A percentile compares a stretch with the other conserved stretches of the same genome.
Evolutionary conservation across 1,139 yeast species (phyloP).

Genomic region (Zygosaccharomyces pseudobailii): DNA sequence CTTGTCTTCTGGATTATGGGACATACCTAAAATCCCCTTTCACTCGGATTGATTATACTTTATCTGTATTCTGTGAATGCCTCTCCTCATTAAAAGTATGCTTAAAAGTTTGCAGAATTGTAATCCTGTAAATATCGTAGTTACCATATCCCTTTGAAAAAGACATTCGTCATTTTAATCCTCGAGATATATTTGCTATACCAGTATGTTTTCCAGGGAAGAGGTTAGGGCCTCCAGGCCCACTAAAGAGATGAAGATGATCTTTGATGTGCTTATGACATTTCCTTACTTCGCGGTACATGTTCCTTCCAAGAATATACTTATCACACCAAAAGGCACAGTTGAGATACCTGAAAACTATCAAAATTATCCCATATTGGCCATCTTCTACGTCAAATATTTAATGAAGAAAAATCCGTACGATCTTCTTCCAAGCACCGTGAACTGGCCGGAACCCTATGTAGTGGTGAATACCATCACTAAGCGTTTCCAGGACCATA

Average conservation of each 20-base stretch:
- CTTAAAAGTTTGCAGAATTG: no score
- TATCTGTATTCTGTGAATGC: no score
- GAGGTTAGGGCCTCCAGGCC: not conserved
- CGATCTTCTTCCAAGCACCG: not conserved
- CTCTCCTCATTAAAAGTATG: no score
- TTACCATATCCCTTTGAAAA: no score
- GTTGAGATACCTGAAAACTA: conserved; percentile 1
- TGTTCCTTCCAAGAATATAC: not conserved
- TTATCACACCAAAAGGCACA: not conserved
- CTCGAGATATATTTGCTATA: not conserved
- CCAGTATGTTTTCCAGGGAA: not conserved
- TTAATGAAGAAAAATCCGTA: conserved; percentile 3
- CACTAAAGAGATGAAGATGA: not conserved
- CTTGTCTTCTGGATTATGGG: no score
- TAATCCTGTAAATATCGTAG: no score
- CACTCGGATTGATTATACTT: no score
- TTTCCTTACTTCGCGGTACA: not conserved
- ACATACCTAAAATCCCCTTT: no score
- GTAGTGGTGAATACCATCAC: conserved; percentile 5
- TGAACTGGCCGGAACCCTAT: conserved; percentile 6
- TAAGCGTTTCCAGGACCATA: conserved; percentile 3
- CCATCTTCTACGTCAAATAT: conserved; percentile 2
- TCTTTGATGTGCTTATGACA: not conserved
- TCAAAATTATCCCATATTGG: conserved; percentile 2
- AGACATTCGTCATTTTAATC: no score